Base-by-base conservation (phyloP, 75 land plant species). In the Picea glauca region DNA sequence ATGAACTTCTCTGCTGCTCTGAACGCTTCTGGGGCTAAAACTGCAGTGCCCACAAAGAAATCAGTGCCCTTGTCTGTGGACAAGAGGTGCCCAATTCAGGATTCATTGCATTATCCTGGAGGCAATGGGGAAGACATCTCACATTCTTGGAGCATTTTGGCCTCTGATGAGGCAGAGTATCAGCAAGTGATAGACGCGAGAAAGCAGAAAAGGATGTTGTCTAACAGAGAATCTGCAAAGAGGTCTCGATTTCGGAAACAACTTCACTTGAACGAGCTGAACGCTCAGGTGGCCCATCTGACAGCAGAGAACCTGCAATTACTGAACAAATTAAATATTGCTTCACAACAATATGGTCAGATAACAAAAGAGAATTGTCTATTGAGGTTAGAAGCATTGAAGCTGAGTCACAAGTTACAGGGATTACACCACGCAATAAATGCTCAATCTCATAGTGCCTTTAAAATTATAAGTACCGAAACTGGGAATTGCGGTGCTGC, bases 171-270 rank as follows among this genome's bases (percentile, higher is more conserved):
- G 54, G 90, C 91, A 31, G 92, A 91, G 33, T 88, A 91, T 40
- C 89, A 87, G 26, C 57, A 72, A 8, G 38, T 80, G 18, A 75
- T 87, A 26, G 85, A 91, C 56, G 90, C 84, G 76, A 83, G 91
- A 76, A 85, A 79, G 78, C 88, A 90, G 61, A 77, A 84, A 50
- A 74, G 93, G 70, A 91, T 91, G 93, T 74, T 91, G 17, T 91
- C 93, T 4, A 91, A 91, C 77, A 60, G 93, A 56, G 93, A 91
- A 72, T 91, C 93, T n/a, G 93, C 93, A n/a, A 79, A 92, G 8
- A 73, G 93, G 66, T 91, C 93, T 12, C 61, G 93, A 75, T 83
- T 90, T 76, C 72, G 93, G 38, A 91, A 91, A 62, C 93, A 91
- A 79, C 89, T 78, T 46, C 93, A 88, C 83, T 75, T 91, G 79